These are phyloP conservation scores for Penicillium chermesinum DNA, from an alignment of 495 filamentous ascomycete species.

Conservation along the genomic window DNA sequence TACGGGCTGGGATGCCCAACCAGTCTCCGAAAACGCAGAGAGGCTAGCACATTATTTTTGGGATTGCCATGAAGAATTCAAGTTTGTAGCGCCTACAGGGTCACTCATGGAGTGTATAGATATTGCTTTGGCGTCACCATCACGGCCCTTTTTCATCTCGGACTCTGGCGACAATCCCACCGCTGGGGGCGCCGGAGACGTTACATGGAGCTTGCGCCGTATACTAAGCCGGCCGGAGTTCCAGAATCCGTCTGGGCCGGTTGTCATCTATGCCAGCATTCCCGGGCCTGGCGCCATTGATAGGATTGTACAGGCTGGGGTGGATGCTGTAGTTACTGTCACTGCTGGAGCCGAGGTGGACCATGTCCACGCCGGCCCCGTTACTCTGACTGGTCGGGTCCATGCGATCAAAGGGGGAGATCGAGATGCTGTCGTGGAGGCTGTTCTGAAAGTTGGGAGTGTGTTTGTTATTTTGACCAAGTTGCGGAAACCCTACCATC, in stretches of 20 bases:
- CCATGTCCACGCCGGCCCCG: slow-evolving; percentile 44
- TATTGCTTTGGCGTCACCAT: slow-evolving; percentile 35
- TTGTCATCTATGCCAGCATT: slow-evolving; percentile 53
- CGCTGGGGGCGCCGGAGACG: slow-evolving; percentile 51
- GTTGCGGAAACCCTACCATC: slow-evolving; percentile 54
- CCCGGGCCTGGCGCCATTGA: slow-evolving; percentile 46
- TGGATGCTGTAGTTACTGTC: slow-evolving; percentile 48
- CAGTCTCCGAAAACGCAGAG: slow-evolving; percentile 34
- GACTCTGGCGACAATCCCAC: slow-evolving; percentile 57
- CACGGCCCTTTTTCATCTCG: slow-evolving; percentile 53
- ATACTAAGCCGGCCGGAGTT: slow-evolving; percentile 48
- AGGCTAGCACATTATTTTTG: slow-evolving; percentile 47
- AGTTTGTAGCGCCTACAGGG: slow-evolving; percentile 51
- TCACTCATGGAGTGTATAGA: slow-evolving; percentile 47
- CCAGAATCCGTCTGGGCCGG: slow-evolving; percentile 29
- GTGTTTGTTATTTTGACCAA: slow-evolving; percentile 53
- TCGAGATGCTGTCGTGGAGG: slow-evolving; percentile 42
- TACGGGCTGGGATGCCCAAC: slow-evolving; percentile 45
- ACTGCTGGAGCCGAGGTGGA: slow-evolving; percentile 53
- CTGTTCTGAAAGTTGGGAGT: slow-evolving; percentile 49
- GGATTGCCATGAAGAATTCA: slow-evolving; percentile 43
- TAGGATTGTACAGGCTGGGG: slow-evolving; percentile 40
- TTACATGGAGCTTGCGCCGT: slow-evolving; percentile 48
- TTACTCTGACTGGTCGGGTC: slow-evolving; percentile 50
- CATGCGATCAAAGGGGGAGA: slow-evolving; percentile 52